phyloP scores from a whole-genome alignment of 257 asterid genomes.

The Perilla frutescens region DNA sequence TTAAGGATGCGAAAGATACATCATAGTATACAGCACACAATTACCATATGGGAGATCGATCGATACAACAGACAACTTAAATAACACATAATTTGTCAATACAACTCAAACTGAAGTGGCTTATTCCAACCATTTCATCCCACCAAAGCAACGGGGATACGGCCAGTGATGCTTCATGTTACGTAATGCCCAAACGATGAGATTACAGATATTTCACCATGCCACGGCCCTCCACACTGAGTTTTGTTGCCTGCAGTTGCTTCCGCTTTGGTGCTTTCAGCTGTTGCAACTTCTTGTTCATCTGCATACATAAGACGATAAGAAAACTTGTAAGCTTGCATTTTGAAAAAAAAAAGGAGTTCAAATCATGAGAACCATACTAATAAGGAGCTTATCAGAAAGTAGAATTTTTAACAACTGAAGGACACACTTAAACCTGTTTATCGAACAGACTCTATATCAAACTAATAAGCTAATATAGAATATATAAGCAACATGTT shows the following conservation, averaged over 20 bases:
- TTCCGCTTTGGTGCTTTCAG: slow-evolving; percentile 82
- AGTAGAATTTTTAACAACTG: no score
- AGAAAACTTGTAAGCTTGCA: not conserved
- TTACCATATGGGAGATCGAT: not conserved
- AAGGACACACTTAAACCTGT: no score
- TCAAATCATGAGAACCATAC: not conserved
- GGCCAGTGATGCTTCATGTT: no score
- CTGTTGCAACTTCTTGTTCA: slow-evolving; percentile 95
- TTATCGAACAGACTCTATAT: not conserved
- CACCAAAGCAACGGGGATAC: not conserved
- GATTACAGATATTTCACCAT: slow-evolving; percentile 85
- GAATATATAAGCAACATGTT: slow-evolving; percentile 1
- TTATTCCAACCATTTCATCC: slow-evolving; percentile 10
- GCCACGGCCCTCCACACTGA: slow-evolving; percentile 95
- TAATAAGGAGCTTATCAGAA: not conserved
- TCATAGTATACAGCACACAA: not conserved
- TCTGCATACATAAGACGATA: slow-evolving; percentile 48
- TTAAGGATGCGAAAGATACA: not conserved
- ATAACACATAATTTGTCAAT: not conserved
- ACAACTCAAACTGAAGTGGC: slow-evolving; percentile 4
- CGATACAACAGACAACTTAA: not conserved
- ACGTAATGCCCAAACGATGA: not conserved
- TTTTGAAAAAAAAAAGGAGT: not conserved
- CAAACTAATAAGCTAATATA: not conserved
- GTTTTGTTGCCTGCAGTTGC: slow-evolving; percentile 92